phyloP scores from a whole-genome alignment of 1,284 basidiomycete genomes.

The Microbotryum lychnidis-dioicae region DNA sequence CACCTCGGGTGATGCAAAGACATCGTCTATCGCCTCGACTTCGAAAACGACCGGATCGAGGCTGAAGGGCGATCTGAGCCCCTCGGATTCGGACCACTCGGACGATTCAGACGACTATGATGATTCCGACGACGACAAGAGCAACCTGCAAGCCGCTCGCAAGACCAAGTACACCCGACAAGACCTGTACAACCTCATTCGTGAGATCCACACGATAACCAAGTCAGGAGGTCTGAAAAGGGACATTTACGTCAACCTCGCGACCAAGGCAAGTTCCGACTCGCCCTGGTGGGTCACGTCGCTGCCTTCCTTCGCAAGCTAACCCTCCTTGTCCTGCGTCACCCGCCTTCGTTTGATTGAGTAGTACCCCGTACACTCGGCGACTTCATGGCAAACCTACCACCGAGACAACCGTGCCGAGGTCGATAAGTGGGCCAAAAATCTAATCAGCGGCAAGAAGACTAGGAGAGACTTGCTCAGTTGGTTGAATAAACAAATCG shows the following conservation, averaged over 20 bases:
- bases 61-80: too few relatives aligned
- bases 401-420: constrained; percentile 1
- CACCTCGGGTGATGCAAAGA: too few relatives aligned
- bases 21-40: too few relatives aligned
- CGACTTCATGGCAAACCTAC: constrained; percentile 16
- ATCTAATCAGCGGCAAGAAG: too few relatives aligned
- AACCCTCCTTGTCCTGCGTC: background rate
- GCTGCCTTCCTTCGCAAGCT: background rate
- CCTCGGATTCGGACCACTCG: background rate
- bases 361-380: constrained; percentile 16
- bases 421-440: constrained; percentile 1
- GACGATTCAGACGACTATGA: background rate
- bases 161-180: too few relatives aligned
- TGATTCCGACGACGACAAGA: background rate
- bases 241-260: background rate
- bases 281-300: background rate
- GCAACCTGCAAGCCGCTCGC: too few relatives aligned
- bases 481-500: too few relatives aligned
- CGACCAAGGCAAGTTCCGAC: background rate
- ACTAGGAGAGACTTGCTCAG: too few relatives aligned
- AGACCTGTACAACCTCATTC: too few relatives aligned
- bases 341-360: background rate
- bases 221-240: too few relatives aligned
- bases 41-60: too few relatives aligned
- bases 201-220: too few relatives aligned